Evolutionary conservation across 345 rosid species (phyloP), one percentile per base, ranked within the genome.

Genomic region (Acer campestre): DNA sequence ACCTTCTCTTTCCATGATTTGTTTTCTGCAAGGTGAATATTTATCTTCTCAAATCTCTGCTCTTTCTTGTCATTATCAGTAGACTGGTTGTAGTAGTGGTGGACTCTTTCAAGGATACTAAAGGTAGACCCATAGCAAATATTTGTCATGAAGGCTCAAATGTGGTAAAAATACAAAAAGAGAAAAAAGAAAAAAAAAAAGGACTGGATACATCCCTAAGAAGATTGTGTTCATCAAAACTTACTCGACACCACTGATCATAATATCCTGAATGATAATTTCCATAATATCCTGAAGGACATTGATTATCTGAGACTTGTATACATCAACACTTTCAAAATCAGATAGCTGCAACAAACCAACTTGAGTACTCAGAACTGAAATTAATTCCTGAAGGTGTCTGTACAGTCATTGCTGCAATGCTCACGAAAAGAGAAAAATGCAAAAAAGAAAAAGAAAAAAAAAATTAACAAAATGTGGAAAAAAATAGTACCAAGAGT

Each of bases 201-300:
- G 14, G 31, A 11, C 6, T 13, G 27, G 13, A 59, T 7, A 20
- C 29, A 56, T 48, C n/a, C 23, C 73, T 62, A 79, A 61, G 25
- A 75, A 27, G 68, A 70, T 66, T 44, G 79, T 38, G 61, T 72
- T 29, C 78, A 73, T 55, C 65, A 76, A 71, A 67, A 88, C 98
- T 92, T 88, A 96, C 99, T 75, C 90, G 20, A 82, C 82, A 40
- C 98, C 97, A 42, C 88, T 74, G 70, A 62, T 25, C 98, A 94
- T 94, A 58, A 94, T 76, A 84, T 96, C 98, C 77, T 91, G 86
- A 7, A 72, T 85, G 76, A 96, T 91, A 71, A 94, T 89, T 86
- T 96, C 99, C 75, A 96, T 86, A 72, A 94, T 94, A 82, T 94
- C 97, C 80, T 93, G 99, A 62, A 96, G 98, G 78, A 89, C 81